Evolutionary conservation across 306 rosid genomes (phyloP).

Genomic region (Cucumis cinereus): DNA sequence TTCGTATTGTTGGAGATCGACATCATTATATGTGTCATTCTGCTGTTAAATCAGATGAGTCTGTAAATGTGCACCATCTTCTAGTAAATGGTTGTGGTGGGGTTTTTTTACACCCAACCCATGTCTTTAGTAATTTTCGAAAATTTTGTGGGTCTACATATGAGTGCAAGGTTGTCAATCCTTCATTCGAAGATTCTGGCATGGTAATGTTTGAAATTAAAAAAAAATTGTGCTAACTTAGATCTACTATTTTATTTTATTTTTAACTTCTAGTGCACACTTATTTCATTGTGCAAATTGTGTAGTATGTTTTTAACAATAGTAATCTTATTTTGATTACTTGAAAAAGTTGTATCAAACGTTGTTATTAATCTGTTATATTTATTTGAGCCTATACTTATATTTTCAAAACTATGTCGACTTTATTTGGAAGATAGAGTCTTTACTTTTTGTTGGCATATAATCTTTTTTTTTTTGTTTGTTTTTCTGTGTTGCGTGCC

Average conservation of each 20-base stretch:
- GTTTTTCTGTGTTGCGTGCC: no score
- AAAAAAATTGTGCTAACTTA: constrained; percentile 7
- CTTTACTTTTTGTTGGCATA: no score
- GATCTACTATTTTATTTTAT: constrained; percentile 6
- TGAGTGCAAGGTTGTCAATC: constrained; percentile 87
- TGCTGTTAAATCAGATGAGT: constrained; percentile 56
- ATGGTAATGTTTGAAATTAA: constrained; percentile 41
- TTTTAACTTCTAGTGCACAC: background rate
- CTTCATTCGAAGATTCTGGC: constrained; percentile 88
- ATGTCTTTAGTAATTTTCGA: constrained; percentile 69
- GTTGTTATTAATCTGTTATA: no score
- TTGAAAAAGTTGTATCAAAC: no score
- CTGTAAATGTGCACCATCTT: constrained; percentile 67
- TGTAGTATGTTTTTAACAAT: no score
- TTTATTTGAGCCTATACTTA: no score
- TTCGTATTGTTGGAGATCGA: constrained; percentile 93
- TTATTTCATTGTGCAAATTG: constrained; percentile 49
- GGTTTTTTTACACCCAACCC: constrained; percentile 97
- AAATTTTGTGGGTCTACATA: constrained; percentile 47
- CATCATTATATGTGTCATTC: constrained; percentile 99
- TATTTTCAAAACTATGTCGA: no score
- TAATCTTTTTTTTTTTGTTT: no score
- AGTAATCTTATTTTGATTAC: no score
- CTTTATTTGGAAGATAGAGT: no score
- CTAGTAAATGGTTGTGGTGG: constrained; percentile 98